Conservation (phyloP, 768 basidiomycete genomes). For the Lactarius psammicola region DNA sequence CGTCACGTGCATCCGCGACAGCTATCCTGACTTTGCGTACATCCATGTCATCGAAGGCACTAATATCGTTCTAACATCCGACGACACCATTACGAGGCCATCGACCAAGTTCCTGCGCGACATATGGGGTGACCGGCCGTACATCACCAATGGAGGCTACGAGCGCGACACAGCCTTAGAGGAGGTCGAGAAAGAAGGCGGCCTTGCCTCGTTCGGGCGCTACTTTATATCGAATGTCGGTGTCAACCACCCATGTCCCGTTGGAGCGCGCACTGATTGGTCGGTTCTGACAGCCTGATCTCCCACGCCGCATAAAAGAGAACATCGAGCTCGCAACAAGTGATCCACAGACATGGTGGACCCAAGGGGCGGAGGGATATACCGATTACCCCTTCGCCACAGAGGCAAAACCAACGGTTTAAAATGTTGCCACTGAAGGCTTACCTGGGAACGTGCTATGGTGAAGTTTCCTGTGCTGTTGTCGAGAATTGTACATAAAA, state of each 20-base stretch:
- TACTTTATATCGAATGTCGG: constrained; percentile 22
- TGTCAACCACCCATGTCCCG: neutral
- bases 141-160: constrained; percentile 32
- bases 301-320: constrained; percentile 22
- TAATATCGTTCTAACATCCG: neutral
- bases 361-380: constrained; percentile 20
- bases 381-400: constrained; percentile 28
- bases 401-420: neutral
- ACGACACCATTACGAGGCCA: neutral
- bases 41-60: constrained; percentile 38
- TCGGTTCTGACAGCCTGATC: constrained; percentile 22
- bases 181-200: constrained; percentile 21
- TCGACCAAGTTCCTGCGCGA: constrained; percentile 31
- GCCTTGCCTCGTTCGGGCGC: constrained; percentile 21
- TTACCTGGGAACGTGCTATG: neutral
- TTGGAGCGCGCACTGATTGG: neutral
- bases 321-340: neutral
- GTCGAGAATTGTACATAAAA: too few species aligned
- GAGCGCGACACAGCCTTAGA: constrained; percentile 29
- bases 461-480: too few species aligned
- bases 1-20: constrained; percentile 30
- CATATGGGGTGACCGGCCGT: constrained; percentile 30
- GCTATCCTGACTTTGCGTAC: constrained; percentile 19
- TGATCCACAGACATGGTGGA: neutral
- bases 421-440: neutral